Evolutionary conservation across 2,329 filamentous ascomycete genomes (phyloP), one percentile per base, ranked within the genome.

Genomic region (Boeremia lycopersici): DNA sequence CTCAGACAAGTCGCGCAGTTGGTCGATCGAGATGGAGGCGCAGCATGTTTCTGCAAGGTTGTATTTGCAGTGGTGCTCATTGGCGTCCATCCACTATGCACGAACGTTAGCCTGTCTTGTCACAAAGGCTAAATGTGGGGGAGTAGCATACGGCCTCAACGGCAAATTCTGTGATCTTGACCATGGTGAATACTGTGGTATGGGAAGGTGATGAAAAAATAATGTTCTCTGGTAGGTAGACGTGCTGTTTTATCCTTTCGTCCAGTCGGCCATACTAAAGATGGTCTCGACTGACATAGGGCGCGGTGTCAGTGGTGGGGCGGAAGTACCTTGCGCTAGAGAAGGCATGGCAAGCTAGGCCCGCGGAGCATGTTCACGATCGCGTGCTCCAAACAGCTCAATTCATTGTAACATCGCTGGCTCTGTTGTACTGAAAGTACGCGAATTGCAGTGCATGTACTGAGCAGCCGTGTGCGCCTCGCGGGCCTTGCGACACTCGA

Each of bases 41-140:
- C 85, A 88, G 69, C 90, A 93, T 0, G 90, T 93, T 74, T 93
- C 90, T 53, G 89, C 88, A 43, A 93, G 83, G 72, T 96, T 93
- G 72, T 82, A 82, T 54, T 82, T 83, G 57, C 78, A 78, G 26
- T 75, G 76, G 1, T 74, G 77, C 61, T 84, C 81, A 63, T 83
- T 77, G 48, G 78, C 73, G 68, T 84, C 81, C 81, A 84, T 83
- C 82, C 82, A 85, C 82, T 85, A 40, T 12, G 5, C 26, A 30
- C 26, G 26, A 15, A 13, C 53, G 49, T 67, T 45, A 65, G 61
- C 41, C 42, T 34, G 54, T 35, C 55, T 48, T 31, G 13, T 56
- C 34, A 43, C 47, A 26, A 15, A 50, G 38, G 46, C 34, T 23
- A 35, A 57, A 56, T 66, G 63, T 63, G 64, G 61, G 61, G 64